Evolutionary conservation across 495 filamentous ascomycete species (phyloP), one percentile per base, ranked within the genome.

Genomic region (Aspergillus mulundensis): DNA sequence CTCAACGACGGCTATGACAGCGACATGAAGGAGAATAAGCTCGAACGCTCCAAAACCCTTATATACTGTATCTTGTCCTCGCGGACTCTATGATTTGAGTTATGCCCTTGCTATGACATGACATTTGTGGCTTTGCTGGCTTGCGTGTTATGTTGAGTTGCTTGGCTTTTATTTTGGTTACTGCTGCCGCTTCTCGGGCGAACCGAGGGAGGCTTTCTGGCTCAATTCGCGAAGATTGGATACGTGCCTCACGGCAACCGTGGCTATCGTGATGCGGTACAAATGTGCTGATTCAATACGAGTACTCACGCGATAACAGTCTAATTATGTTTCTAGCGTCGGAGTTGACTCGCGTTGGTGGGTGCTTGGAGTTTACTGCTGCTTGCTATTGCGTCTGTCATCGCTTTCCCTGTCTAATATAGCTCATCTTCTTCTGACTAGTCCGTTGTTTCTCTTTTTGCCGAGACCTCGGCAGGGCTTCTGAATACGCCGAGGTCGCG

Each of bases 161-260:
- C 25, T 36, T 36, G 32, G 12, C 53, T 53, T 59, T 50, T 57
- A 19, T 40, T 50, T 61, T 59, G 59, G 41, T 46, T 41, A 36
- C 54, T 11, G 12, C 43, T 19, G 1, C 18, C 30, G 11, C 44
- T 60, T 44, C 19, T 38, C 50, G 49, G 47, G 39, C 30, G 18
- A 48, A 45, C 58, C 60, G 53, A 54, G 57, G 56, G 58, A 54
- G 59, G 49, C 56, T 44, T 61, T 68, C 50, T 61, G 12, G 2
- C 12, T 36, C 5, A 36, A 36, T 15, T 40, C 38, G 32, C 32
- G 68, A 67, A 74, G 66, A 72, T 63, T 67, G 50, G 56, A 65
- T 70, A 59, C 62, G 62, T 65, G 73, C 72, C 71, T 73, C 72
- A 60, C 74, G 69, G 75, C 71, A 54, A 61, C 28, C 54, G 61